Evolutionary conservation across 805 yeast species (phyloP), one percentile per base, ranked within the genome.

Genomic region (Saturnispora silvae): DNA sequence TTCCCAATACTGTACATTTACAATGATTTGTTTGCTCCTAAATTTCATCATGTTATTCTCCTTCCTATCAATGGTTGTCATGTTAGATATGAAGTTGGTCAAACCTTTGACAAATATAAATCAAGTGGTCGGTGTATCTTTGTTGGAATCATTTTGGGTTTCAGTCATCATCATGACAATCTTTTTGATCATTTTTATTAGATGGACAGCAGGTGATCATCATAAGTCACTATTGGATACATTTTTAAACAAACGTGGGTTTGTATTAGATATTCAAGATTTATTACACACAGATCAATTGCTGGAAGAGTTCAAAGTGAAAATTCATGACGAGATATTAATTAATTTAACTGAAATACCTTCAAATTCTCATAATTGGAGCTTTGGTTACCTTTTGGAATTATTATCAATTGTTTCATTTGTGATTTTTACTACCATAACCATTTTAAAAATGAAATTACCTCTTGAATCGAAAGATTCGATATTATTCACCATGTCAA

Each of bases 31-130:
- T 0, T 46, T 81, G n/a, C 20, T 72, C 1, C 54, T 77, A 28
- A 83, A 80, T 44, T 80, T 74, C 49, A 40, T 68, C 4, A 57
- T 83, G 27, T 84, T 77, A 45, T 50, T 75, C 34, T 71, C 87
- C 1, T 82, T 65, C 53, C 70, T 81, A 41, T 61, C 76, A 1
- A 75, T 85, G 0, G 72, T 81, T 1, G 58, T 82, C 22, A 66
- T 79, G 14, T 70, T 83, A 27, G 94, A 84, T 57, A 58, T 77
- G 22, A 68, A 77, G n/a, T 19, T 16, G 17, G 9, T 23, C 20
- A 11, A 14, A 32, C 45, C 3, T 43, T 55, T 2, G 44, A 43
- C 26, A 44, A 30, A 22, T 43, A 48, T n/a, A 45, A 43, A 28
- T 23, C 46, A 64, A 38, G 58, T 54, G 28, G 42, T 66, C 17